phyloP scores from a whole-genome alignment of 306 rosid species.

The Fragaria ananassa region DNA sequence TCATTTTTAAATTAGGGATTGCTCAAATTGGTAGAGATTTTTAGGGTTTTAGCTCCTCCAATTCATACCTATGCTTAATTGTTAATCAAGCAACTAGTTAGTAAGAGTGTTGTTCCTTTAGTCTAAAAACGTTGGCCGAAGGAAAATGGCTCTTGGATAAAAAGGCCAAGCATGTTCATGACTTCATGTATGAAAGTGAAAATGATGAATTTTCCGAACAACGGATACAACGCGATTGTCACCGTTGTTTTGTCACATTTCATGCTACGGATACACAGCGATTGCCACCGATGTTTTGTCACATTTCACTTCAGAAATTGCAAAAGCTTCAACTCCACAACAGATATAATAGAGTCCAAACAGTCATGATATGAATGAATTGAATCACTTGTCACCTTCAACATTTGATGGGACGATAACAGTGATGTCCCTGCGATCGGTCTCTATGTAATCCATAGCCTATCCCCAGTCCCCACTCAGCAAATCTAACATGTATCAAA shows the following conservation, averaged over 20 bases:
- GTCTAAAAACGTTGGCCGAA: too few species aligned
- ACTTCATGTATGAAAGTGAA: too few species aligned
- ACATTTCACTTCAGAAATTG: too few species aligned
- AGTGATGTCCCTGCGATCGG: background rate
- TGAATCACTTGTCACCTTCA: background rate
- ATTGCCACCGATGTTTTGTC: background rate
- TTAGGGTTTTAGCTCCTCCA: background rate
- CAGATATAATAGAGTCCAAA: background rate
- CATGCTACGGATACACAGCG: background rate
- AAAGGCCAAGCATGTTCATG: too few species aligned
- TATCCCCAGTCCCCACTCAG: background rate
- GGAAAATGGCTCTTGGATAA: too few species aligned
- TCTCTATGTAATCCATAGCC: background rate
- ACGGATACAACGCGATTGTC: too few species aligned
- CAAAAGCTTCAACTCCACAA: background rate
- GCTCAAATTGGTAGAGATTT: background rate
- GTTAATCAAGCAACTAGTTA: background rate
- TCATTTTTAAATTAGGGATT: background rate
- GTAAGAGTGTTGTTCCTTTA: background rate
- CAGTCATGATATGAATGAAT: background rate
- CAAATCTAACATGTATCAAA: background rate
- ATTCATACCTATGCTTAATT: background rate
- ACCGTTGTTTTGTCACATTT: too few species aligned
- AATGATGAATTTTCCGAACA: too few species aligned
- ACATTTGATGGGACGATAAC: background rate